A percentile compares a stretch with the other conserved stretches of the same genome.
phyloP scores from a whole-genome alignment of 2,329 filamentous ascomycete species.

The Talaromyces sp. region DNA sequence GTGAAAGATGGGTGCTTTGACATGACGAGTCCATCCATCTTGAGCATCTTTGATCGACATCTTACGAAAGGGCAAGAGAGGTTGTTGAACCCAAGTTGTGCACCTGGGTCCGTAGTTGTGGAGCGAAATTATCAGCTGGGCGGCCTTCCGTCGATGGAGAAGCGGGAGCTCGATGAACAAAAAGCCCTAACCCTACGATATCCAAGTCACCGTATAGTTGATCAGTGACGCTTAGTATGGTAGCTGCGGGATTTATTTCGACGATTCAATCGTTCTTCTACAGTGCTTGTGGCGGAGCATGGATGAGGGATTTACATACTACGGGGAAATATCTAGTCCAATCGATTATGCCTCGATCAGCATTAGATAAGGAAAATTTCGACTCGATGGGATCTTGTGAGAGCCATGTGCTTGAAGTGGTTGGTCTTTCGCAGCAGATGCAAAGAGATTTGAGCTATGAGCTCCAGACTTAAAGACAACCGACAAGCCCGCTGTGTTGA shows the following conservation, averaged over 20 bases:
- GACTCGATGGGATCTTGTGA: neutral
- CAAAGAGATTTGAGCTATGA: neutral
- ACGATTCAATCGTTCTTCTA: neutral
- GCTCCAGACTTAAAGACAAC: neutral
- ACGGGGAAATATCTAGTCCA: slow-evolving; percentile 3
- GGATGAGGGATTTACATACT: slow-evolving; percentile 4
- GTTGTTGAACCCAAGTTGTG: neutral
- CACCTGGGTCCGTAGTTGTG: neutral
- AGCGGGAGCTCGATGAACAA: neutral
- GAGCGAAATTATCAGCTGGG: slow-evolving; percentile 3
- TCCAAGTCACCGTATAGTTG: no score
- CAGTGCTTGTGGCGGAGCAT: neutral
- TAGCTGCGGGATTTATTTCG: slow-evolving; percentile 9
- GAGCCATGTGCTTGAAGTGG: neutral
- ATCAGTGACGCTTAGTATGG: neutral
- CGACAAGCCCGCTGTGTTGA: neutral
- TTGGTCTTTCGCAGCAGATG: neutral
- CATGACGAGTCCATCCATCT: neutral
- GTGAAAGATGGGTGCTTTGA: neutral
- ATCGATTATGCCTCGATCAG: neutral
- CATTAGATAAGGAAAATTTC: neutral
- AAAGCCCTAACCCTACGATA: neutral
- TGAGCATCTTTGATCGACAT: neutral
- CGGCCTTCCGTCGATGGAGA: neutral
- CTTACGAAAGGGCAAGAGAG: no score